Evolutionary conservation across 306 rosid species (phyloP).

Genomic region (Quercus glauca): DNA sequence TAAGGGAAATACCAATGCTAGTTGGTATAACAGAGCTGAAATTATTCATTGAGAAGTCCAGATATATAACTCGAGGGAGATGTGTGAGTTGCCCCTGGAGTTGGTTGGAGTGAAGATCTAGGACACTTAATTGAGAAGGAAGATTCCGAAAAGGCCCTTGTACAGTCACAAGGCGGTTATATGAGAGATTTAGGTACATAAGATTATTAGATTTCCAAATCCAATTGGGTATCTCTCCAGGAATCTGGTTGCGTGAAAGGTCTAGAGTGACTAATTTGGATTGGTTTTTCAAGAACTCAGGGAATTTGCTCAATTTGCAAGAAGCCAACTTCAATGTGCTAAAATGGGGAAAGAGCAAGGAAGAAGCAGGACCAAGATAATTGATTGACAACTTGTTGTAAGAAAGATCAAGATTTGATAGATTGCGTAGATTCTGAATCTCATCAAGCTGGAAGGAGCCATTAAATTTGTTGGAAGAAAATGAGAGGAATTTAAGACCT

Average conservation of each 20-base stretch:
- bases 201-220: slow-evolving; percentile 24
- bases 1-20: slow-evolving; percentile 1
- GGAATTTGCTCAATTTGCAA: slow-evolving; percentile 1
- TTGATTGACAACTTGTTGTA: not conserved
- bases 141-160: slow-evolving; percentile 1
- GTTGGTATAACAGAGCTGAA: slow-evolving; percentile 30
- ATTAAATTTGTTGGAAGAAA: slow-evolving; percentile 19
- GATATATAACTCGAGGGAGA: not conserved
- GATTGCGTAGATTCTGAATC: slow-evolving; percentile 5
- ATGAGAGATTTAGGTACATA: slow-evolving; percentile 39
- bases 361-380: not conserved
- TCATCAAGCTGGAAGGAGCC: not conserved
- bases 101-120: slow-evolving; percentile 45
- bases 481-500: not conserved
- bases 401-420: slow-evolving; percentile 17
- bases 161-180: slow-evolving; percentile 10
- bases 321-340: slow-evolving; percentile 5
- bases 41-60: slow-evolving; percentile 39
- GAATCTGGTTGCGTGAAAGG: slow-evolving; percentile 35
- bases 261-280: not conserved
- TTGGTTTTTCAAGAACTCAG: slow-evolving; percentile 18
- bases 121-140: not conserved
- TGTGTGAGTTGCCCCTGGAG: slow-evolving; percentile 30
- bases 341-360: too few species aligned
- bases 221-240: slow-evolving; percentile 42